phyloP scores from a whole-genome alignment of 257 asterid genomes.

The Vinca minor region DNA sequence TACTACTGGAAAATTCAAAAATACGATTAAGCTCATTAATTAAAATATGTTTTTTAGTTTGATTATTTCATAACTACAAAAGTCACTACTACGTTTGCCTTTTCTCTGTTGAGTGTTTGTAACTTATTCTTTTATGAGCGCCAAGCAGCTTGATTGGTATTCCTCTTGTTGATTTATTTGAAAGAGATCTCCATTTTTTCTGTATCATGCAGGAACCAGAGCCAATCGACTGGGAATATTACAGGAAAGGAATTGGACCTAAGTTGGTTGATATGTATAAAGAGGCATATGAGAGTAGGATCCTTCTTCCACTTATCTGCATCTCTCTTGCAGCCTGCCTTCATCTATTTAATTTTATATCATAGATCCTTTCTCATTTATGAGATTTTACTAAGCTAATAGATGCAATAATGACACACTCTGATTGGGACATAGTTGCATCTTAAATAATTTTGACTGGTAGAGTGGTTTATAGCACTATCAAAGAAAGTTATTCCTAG shows the following conservation, averaged over 20 bases:
- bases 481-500: not conserved
- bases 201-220: constrained; percentile 69
- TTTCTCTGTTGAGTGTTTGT: no score
- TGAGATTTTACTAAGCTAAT: not conserved
- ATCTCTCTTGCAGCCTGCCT: no score
- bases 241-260: constrained; percentile 85
- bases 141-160: no score
- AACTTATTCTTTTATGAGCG: no score
- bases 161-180: not conserved
- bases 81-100: no score
- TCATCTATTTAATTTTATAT: no score
- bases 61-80: no score
- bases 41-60: no score
- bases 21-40: no score
- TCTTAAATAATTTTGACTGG: not conserved
- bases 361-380: no score
- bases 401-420: not conserved
- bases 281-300: constrained; percentile 80
- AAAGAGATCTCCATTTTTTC: not conserved
- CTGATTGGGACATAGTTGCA: not conserved
- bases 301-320: constrained; percentile 1
- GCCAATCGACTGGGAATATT: constrained; percentile 86
- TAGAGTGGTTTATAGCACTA: not conserved
- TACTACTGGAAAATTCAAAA: no score
- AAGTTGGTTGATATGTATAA: constrained; percentile 92